These are phyloP conservation scores for Aspergillus kassunensis DNA, from an alignment of 495 filamentous ascomycete species.

Conservation along the genomic window DNA sequence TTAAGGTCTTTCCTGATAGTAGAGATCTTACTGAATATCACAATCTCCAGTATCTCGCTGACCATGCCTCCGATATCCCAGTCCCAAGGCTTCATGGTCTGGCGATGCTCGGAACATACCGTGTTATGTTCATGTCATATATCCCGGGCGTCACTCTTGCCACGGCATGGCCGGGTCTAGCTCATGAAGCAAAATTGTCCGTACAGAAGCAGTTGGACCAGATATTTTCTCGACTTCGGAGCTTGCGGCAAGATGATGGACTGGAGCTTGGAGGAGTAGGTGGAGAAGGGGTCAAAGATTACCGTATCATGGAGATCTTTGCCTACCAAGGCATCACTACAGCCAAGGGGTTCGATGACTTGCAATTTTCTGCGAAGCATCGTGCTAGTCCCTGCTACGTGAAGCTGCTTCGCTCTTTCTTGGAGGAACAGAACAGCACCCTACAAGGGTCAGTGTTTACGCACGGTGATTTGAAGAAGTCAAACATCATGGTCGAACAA, in stretches of 20 bases:
- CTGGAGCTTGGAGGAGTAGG: constrained; percentile 23
- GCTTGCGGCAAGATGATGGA: constrained; percentile 18
- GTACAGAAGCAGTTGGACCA: constrained; percentile 30
- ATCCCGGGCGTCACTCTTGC: constrained; percentile 26
- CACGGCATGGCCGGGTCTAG: constrained; percentile 24
- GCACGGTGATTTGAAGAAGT: constrained; percentile 34
- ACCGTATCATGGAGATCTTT: constrained; percentile 15
- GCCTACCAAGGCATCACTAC: constrained; percentile 26
- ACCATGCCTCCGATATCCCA: constrained; percentile 26
- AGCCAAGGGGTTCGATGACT: constrained; percentile 24
- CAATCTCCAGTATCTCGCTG: constrained; percentile 30
- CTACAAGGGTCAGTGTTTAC: constrained; percentile 30
- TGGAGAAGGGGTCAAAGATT: constrained; percentile 33
- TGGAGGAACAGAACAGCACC: constrained; percentile 12
- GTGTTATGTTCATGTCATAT: constrained; percentile 32
- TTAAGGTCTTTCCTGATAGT: constrained; percentile 23
- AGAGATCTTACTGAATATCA: constrained; percentile 32
- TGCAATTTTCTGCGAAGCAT: constrained; percentile 30
- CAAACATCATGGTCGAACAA: constrained; percentile 36
- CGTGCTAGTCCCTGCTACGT: constrained; percentile 26
- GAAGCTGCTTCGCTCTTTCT: constrained; percentile 25
- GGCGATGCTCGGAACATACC: constrained; percentile 20
- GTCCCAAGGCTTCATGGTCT: constrained; percentile 30
- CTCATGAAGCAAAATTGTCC: constrained; percentile 24
- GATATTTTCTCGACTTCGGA: constrained; percentile 28